Conservation (phyloP, 1,284 basidiomycete species). For the Papiliotrema nemorosa region DNA sequence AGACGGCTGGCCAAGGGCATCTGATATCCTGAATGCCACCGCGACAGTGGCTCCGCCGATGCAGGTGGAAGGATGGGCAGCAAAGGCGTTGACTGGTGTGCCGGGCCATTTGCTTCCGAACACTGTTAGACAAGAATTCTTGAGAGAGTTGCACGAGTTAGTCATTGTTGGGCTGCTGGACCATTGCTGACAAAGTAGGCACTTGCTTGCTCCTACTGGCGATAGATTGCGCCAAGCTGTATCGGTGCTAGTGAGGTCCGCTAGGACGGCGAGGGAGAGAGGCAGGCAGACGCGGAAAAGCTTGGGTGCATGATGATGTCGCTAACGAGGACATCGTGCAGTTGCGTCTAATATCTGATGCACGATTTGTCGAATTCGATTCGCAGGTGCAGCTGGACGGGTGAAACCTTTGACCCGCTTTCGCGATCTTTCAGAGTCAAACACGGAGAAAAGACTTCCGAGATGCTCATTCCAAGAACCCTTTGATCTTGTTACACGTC, state of each 20-base stretch:
- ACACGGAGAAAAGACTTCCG: too few species aligned
- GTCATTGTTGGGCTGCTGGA: conserved; percentile 31
- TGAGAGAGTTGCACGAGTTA: conserved; percentile 69
- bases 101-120: conserved; percentile 62
- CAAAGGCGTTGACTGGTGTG: conserved; percentile 66
- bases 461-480: too few species aligned
- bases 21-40: conserved; percentile 72
- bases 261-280: conserved; percentile 39
- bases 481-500: too few species aligned
- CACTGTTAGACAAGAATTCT: conserved; percentile 69
- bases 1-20: conserved; percentile 69
- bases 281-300: conserved; percentile 32
- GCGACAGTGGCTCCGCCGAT: conserved; percentile 60
- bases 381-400: too few species aligned
- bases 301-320: conserved; percentile 14
- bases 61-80: conserved; percentile 69
- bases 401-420: too few species aligned
- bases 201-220: conserved; percentile 13
- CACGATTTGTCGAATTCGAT: too few species aligned
- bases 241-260: conserved; percentile 33
- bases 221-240: conserved; percentile 33
- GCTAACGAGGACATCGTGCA: too few species aligned
- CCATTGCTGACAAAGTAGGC: conserved; percentile 6
- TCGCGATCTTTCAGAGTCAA: too few species aligned
- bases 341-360: too few species aligned